Evolutionary conservation across 148 eudicot species (phyloP).

Genomic region (Vaccinium darrowii): DNA sequence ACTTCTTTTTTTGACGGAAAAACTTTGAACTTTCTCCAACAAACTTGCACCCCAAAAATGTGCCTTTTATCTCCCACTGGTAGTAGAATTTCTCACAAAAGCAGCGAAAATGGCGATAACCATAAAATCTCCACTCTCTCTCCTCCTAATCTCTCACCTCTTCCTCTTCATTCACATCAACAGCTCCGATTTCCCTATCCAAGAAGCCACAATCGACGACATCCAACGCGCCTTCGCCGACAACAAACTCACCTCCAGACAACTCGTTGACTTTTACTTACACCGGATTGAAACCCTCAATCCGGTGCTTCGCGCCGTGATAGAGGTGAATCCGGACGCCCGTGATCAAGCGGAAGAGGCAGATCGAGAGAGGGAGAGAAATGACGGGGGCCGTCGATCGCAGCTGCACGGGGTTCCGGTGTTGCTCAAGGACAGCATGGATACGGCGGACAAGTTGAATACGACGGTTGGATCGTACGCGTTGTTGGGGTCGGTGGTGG

Average conservation of each 20-base stretch:
- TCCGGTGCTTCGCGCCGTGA: constrained; percentile 42
- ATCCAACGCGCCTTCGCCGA: constrained; percentile 45
- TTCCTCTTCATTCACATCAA: not conserved
- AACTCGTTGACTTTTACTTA: constrained; percentile 55
- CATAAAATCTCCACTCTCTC: not conserved
- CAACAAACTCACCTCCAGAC: constrained; percentile 45
- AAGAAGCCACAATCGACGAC: constrained; percentile 48
- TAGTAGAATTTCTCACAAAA: not conserved
- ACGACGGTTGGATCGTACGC: constrained; percentile 75
- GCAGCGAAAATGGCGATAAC: not conserved
- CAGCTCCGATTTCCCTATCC: constrained; percentile 30
- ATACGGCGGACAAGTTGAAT: constrained; percentile 48
- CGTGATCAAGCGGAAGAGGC: constrained; percentile 43
- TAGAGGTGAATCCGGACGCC: constrained; percentile 72
- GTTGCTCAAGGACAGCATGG: constrained; percentile 62
- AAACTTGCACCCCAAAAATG: not conserved
- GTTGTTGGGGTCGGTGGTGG: constrained; percentile 61
- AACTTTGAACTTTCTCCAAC: no score
- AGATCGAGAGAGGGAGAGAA: constrained; percentile 32
- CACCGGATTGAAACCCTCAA: constrained; percentile 44
- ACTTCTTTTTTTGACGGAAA: not conserved
- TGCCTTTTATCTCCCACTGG: not conserved
- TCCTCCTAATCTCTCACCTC: constrained; percentile 6
- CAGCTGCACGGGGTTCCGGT: constrained; percentile 67
- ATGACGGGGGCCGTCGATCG: constrained; percentile 9